phyloP scores from a whole-genome alignment of 73 alveolate genomes.

The Paramecium octaurelia region DNA sequence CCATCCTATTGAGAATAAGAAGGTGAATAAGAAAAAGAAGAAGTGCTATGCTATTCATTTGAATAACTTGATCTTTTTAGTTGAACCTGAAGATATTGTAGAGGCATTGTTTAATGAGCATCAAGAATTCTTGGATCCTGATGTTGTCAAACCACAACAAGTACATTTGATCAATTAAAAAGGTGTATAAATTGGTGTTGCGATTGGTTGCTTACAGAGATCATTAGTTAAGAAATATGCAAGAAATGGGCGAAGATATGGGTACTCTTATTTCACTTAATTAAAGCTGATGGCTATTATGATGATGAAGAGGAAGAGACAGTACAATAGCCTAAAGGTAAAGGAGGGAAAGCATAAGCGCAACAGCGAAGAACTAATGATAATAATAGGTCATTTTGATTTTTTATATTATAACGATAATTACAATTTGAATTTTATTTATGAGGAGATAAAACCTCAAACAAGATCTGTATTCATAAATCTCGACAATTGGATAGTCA shows the following conservation, averaged over 20 bases:
- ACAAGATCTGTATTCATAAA: not conserved
- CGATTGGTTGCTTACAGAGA: slow-evolving; percentile 49
- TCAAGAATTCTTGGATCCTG: slow-evolving; percentile 38
- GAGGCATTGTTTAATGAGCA: slow-evolving; percentile 28
- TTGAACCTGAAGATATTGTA: slow-evolving; percentile 50
- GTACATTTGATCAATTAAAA: not conserved
- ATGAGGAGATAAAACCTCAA: not conserved
- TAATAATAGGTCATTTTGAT: slow-evolving; percentile 43
- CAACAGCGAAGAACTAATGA: slow-evolving; percentile 21
- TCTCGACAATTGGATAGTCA: not conserved
- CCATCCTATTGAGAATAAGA: slow-evolving; percentile 26
- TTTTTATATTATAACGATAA: slow-evolving; percentile 3
- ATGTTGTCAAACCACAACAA: slow-evolving; percentile 17
- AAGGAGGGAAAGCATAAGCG: not conserved
- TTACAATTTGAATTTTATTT: slow-evolving; percentile 9
- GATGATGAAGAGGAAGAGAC: not conserved
- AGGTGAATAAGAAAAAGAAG: slow-evolving; percentile 33
- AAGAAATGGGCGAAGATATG: slow-evolving; percentile 55
- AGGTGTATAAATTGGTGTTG: slow-evolving; percentile 40
- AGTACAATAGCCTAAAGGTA: not conserved
- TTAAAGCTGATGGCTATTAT: slow-evolving; percentile 17
- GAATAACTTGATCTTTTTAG: slow-evolving; percentile 25
- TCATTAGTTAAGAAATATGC: slow-evolving; percentile 29
- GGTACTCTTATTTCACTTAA: not conserved
- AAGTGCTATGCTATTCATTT: slow-evolving; percentile 40